Evolutionary conservation across 768 basidiomycete species (phyloP).

Genomic region (Rhodotorula babjevae): DNA sequence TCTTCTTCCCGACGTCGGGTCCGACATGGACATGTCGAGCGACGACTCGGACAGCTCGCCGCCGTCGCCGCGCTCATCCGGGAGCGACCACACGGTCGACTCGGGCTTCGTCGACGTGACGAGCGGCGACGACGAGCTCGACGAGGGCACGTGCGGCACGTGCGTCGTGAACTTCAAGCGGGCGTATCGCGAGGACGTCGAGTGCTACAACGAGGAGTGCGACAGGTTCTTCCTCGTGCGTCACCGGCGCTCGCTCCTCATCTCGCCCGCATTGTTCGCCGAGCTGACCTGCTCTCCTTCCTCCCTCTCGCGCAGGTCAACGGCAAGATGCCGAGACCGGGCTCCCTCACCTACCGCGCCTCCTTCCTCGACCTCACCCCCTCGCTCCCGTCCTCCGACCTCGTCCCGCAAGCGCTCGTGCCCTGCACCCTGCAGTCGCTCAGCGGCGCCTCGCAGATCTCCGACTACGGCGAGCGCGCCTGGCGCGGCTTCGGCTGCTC

Average conservation of each 20-base stretch:
- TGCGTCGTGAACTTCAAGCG: neutral
- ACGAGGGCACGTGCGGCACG: neutral
- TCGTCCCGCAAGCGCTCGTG: constrained; percentile 11
- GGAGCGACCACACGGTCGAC: neutral
- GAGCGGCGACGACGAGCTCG: too few species aligned
- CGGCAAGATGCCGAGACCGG: neutral
- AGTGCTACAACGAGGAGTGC: constrained; percentile 35
- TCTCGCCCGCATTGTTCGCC: accelerated
- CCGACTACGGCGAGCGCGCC: neutral
- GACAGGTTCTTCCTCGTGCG: constrained; percentile 27
- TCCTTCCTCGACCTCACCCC: constrained; percentile 10
- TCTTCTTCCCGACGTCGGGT: neutral
- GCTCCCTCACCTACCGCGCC: constrained; percentile 1
- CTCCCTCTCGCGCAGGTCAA: neutral
- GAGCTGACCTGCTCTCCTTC: neutral
- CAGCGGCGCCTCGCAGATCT: neutral
- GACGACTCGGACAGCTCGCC: neutral
- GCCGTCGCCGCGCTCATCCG: neutral
- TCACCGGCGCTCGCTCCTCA: too few species aligned
- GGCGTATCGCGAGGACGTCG: constrained; percentile 11
- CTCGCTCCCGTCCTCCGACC: neutral
- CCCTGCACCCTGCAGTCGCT: constrained; percentile 20
- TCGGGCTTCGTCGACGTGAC: neutral
- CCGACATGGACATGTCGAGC: neutral
- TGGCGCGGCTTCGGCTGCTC: constrained; percentile 33